phyloP scores from a whole-genome alignment of 345 rosid genomes.

The Salix viminalis region DNA sequence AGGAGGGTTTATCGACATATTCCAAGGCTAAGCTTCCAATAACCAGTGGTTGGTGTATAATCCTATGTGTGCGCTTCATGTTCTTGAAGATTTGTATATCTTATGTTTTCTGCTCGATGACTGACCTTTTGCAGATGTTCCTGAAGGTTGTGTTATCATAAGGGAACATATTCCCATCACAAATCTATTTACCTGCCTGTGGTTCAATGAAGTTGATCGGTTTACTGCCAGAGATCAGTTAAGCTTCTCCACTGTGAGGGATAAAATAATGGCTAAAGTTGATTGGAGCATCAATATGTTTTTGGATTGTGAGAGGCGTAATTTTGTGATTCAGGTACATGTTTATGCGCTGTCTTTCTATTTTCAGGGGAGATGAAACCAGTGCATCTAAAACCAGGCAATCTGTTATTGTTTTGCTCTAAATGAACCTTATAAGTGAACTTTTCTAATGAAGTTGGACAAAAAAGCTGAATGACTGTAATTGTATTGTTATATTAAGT shows the following conservation, averaged over 20 bases:
- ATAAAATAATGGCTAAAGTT: conserved; percentile 64
- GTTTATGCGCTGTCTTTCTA: not conserved
- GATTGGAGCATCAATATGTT: conserved; percentile 76
- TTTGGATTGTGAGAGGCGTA: conserved; percentile 88
- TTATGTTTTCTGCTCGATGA: conserved; percentile 2
- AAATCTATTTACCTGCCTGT: conserved; percentile 76
- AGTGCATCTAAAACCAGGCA: not conserved
- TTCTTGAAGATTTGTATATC: not conserved
- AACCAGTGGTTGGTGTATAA: conserved; percentile 62
- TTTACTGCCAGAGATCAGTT: conserved; percentile 89
- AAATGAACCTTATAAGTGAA: not conserved
- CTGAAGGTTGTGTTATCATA: conserved; percentile 89
- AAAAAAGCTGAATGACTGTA: not conserved
- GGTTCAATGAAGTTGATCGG: conserved; percentile 93
- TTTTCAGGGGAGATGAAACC: not conserved
- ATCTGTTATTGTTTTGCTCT: not conserved
- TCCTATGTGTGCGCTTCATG: not conserved
- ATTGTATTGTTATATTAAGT: not conserved
- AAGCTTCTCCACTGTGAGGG: conserved; percentile 83
- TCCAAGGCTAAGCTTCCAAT: conserved; percentile 74
- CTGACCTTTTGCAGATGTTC: conserved; percentile 63
- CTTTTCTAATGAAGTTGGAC: not conserved
- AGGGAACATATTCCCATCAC: conserved; percentile 77
- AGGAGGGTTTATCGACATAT: conserved; percentile 79
- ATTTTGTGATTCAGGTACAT: conserved; percentile 80